Base-by-base conservation (phyloP, 202 grass and related monocot genomes). In the Schoenoplectus triqueter region DNA sequence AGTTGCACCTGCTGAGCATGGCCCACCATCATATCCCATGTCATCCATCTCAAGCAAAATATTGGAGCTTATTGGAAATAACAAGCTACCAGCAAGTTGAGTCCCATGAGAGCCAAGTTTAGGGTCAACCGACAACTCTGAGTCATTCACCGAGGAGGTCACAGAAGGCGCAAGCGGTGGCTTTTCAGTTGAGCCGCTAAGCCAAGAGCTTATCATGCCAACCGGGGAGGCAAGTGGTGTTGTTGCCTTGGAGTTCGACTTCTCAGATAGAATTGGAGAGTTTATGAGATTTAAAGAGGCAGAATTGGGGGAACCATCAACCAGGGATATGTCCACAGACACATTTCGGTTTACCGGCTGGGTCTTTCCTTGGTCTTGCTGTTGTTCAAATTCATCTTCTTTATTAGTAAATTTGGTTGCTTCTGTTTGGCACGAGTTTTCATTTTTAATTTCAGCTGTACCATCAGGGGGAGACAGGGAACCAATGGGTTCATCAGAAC, bases 31-130 rank as follows among this genome's bases (percentile, higher is more conserved):
- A 91, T 99, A 99, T 51, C 93, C 96, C 78, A 90, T 89, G 90
- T 99, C 91, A 85, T 99, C 93, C 85, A 94, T 99, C 77, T 94
- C 96, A 86, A 99, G 91, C 82, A 99, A 85, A 81, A 96, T 86
- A 64, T 91, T 86, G 8, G 96, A 84, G 80, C 77, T 96, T 87
- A 96, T 92, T 45, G 93, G 93, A 63, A 94, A 99, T 71, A 96
- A 88, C 65, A 85, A 81, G 64, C 85, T 99, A 56, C 51, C 82
- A 14, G 85, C 78, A 87, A 87, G 84, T 66, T 83, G 81, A 69
- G 85, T 90, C 42, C 86, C 93, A 71, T 92, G 92, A 84, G 87
- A 88, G 71, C 83, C 71, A 55, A 84, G 42, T 89, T 88, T 98
- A 54, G 85, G 82, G 86, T 99, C 93, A 81, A 92, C 86, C 48